These are phyloP conservation scores for Barbarea vulgaris DNA, from an alignment of 345 rosid genomes.

Conservation along the genomic window DNA sequence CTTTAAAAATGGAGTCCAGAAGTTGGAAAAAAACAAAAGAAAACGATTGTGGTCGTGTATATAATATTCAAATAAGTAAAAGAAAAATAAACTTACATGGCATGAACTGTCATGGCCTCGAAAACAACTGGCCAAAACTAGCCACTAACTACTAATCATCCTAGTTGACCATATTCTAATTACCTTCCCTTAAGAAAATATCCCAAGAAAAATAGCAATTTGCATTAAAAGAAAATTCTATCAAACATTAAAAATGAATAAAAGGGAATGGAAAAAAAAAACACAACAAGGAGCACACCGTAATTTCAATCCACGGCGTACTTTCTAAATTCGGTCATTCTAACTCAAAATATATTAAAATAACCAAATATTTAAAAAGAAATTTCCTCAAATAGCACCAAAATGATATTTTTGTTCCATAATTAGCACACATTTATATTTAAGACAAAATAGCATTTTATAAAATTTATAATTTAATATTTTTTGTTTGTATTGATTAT, in stretches of 20 bases:
- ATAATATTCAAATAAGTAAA: background rate
- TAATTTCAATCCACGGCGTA: constrained; percentile 17
- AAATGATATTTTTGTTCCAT: no score
- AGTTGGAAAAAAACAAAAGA: background rate
- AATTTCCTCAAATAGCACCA: no score
- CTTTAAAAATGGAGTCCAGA: background rate
- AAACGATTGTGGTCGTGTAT: constrained; percentile 9
- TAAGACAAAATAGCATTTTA: no score
- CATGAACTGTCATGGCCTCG: constrained; percentile 6
- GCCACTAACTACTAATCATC: constrained; percentile 12
- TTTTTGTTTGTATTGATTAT: no score
- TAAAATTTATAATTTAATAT: no score
- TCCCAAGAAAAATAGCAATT: background rate
- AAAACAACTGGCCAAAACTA: constrained; percentile 21
- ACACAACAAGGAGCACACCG: background rate
- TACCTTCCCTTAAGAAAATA: background rate
- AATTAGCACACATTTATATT: no score
- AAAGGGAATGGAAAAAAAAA: background rate
- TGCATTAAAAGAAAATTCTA: background rate
- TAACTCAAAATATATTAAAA: background rate
- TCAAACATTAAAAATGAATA: background rate
- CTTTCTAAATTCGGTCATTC: constrained; percentile 10
- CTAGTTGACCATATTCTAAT: constrained; percentile 19
- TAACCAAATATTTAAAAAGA: no score
- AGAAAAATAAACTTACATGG: background rate